Conservation (phyloP, 73 alveolate species). For the Uronychia binucleata region DNA sequence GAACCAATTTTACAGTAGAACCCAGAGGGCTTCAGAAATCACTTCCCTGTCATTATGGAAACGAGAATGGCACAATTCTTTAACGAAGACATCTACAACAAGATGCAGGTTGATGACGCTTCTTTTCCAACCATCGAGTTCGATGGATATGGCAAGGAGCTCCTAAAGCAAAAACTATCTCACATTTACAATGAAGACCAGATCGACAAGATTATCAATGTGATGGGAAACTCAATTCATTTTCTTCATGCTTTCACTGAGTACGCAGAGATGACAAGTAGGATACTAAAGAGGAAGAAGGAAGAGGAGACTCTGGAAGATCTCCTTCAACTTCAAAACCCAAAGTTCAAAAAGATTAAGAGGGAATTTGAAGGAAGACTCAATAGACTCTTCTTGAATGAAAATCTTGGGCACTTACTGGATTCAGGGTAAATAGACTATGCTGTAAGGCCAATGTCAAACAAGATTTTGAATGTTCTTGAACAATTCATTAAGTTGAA, state of each 20-base stretch:
- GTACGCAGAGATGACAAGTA: not conserved
- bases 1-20: not conserved
- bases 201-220: constrained; percentile 9
- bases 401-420: constrained; percentile 28
- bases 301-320: constrained; percentile 13
- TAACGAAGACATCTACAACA: constrained; percentile 48
- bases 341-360: constrained; percentile 38
- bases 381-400: constrained; percentile 37
- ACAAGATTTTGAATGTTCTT: not conserved
- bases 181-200: constrained; percentile 53
- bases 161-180: constrained; percentile 4
- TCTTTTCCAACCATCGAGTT: constrained; percentile 54
- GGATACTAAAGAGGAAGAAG: constrained; percentile 24
- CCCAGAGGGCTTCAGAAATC: constrained; percentile 52
- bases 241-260: constrained; percentile 55
- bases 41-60: constrained; percentile 71
- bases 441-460: constrained; percentile 4
- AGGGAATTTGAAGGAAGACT: constrained; percentile 33
- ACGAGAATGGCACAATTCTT: constrained; percentile 35
- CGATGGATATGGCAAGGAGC: constrained; percentile 21
- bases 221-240: constrained; percentile 44
- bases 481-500: not conserved
- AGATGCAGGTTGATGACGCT: constrained; percentile 8
- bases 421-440: constrained; percentile 62
- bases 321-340: constrained; percentile 14